phyloP scores from a whole-genome alignment of 139 green algal genomes.

The Micractinium conductrix region DNA sequence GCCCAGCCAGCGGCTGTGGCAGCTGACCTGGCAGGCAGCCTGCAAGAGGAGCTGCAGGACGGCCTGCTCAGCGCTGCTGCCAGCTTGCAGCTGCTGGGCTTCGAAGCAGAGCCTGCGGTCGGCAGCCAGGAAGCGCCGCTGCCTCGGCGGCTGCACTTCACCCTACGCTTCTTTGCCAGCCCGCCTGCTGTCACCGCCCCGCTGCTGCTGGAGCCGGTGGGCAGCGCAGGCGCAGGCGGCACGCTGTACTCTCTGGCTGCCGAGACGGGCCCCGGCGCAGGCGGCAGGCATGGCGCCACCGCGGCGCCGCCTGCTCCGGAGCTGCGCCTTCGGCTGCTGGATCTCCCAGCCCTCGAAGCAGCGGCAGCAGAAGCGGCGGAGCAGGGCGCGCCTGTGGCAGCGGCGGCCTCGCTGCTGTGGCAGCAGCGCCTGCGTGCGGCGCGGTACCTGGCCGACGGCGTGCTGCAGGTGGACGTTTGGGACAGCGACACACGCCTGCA shows the following conservation, averaged over 20 bases:
- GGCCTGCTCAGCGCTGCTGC: background rate
- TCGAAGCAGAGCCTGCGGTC: conserved; percentile 4
- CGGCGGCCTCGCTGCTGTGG: background rate
- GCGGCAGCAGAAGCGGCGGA: background rate
- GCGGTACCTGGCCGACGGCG: background rate
- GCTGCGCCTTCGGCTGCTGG: conserved; percentile 20
- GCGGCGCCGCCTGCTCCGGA: background rate
- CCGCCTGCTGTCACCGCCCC: conserved; percentile 12
- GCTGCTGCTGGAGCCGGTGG: background rate
- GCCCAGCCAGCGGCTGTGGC: background rate
- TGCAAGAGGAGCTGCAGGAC: conserved; percentile 1
- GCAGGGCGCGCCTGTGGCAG: background rate
- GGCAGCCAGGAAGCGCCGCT: background rate
- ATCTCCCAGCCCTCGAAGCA: conserved; percentile 11
- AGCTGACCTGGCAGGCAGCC: background rate
- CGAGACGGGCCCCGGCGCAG: background rate
- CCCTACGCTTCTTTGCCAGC: background rate
- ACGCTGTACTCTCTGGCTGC: conserved; percentile 33
- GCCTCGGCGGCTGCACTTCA: background rate
- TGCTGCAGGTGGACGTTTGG: conserved; percentile 37
- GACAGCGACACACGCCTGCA: conserved; percentile 25
- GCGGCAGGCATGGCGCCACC: no score
- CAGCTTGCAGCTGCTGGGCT: conserved; percentile 24
- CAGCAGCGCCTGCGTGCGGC: conserved; percentile 24
- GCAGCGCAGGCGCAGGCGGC: background rate